phyloP scores from a whole-genome alignment of 2,329 filamentous ascomycete species.

The Cercospora brassicicola region DNA sequence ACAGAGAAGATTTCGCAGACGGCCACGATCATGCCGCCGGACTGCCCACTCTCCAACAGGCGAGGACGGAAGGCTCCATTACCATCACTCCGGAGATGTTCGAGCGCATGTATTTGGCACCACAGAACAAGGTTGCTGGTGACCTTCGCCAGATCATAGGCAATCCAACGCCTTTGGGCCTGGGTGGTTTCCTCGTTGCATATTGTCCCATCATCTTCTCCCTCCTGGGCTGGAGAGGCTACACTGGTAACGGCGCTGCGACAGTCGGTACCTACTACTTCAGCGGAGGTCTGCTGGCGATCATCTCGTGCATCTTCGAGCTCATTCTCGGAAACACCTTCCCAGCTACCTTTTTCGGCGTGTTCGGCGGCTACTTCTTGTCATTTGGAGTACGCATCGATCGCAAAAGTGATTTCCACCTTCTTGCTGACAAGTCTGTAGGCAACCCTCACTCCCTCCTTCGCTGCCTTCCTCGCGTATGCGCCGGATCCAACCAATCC shows the following conservation, averaged over 20 bases:
- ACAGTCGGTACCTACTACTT: constrained; percentile 38
- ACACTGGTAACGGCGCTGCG: constrained; percentile 23
- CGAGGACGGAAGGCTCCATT: constrained; percentile 24
- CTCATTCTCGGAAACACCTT: constrained; percentile 41
- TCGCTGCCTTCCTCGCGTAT: constrained; percentile 24
- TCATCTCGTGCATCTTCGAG: constrained; percentile 38
- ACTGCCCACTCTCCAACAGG: constrained; percentile 20
- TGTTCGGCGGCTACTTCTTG: constrained; percentile 29
- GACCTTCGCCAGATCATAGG: constrained; percentile 25
- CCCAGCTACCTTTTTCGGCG: constrained; percentile 31
- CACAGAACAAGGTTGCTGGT: constrained; percentile 24
- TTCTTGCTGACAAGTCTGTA: background rate
- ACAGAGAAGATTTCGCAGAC: constrained; percentile 2
- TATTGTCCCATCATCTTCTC: constrained; percentile 25
- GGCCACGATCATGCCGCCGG: background rate
- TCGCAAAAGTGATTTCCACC: too few relatives aligned
- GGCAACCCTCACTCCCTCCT: constrained; percentile 24
- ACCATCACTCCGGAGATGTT: constrained; percentile 28
- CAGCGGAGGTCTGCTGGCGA: constrained; percentile 39
- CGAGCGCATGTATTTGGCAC: constrained; percentile 30
- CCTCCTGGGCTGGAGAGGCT: constrained; percentile 26
- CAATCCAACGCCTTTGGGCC: constrained; percentile 19
- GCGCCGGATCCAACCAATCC: constrained; percentile 14
- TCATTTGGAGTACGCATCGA: constrained; percentile 4
- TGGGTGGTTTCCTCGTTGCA: constrained; percentile 28